Evolutionary conservation across 768 basidiomycete genomes (phyloP).

Genomic region (Suillus luteus): DNA sequence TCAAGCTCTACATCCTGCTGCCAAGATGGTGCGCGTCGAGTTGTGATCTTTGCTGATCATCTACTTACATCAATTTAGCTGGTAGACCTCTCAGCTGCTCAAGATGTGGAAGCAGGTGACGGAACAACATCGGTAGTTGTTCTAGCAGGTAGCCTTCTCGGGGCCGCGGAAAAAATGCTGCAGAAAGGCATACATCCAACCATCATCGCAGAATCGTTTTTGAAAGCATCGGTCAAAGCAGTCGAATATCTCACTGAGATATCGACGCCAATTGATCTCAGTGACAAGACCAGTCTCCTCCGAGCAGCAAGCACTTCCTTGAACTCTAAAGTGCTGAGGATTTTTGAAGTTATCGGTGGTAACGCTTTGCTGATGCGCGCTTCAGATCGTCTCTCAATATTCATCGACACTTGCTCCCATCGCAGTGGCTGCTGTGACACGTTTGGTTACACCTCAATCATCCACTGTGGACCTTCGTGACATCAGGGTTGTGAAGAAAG

Average conservation of each 20-base stretch:
- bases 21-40: constrained; percentile 76
- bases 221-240: constrained; percentile 88
- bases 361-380: constrained; percentile 5
- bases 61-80: constrained; percentile 51
- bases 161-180: constrained; percentile 96
- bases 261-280: constrained; percentile 88
- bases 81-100: constrained; percentile 95
- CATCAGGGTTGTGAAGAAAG: constrained; percentile 95
- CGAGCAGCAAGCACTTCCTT: constrained; percentile 94
- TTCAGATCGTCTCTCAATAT: constrained; percentile 97
- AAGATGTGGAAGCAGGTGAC: constrained; percentile 98
- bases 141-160: constrained; percentile 88
- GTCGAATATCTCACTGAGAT: constrained; percentile 94
- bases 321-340: constrained; percentile 82
- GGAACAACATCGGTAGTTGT: constrained; percentile 98
- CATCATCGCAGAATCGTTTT: constrained; percentile 93
- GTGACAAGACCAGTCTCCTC: constrained; percentile 80
- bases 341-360: not conserved
- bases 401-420: constrained; percentile 98
- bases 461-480: constrained; percentile 97
- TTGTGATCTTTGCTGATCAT: constrained; percentile 8
- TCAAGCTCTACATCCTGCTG: constrained; percentile 95
- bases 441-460: constrained; percentile 84
- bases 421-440: constrained; percentile 94
- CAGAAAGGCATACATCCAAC: constrained; percentile 98